phyloP scores from a whole-genome alignment of 257 asterid species.

The Fraxinus excelsior region DNA sequence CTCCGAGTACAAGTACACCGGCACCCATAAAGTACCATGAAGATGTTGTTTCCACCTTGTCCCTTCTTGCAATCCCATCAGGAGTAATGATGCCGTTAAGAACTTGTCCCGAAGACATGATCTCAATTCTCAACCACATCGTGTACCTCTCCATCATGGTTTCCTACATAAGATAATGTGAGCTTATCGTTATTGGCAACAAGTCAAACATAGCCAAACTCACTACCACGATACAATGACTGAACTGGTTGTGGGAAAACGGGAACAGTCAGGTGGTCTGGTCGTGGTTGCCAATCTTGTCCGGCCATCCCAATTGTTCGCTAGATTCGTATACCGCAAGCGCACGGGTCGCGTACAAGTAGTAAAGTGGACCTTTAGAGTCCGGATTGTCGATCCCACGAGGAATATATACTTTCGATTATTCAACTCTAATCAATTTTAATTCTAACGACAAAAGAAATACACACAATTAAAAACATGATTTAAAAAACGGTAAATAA shows the following conservation, averaged over 20 bases:
- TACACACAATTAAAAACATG: too few relatives aligned
- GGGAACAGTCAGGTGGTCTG: constrained; percentile 35
- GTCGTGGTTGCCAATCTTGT: constrained; percentile 55
- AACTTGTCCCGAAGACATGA: constrained; percentile 47
- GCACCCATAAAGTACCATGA: constrained; percentile 33
- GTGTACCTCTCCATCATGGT: constrained; percentile 58
- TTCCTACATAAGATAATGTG: constrained; percentile 46
- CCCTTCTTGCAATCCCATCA: not conserved
- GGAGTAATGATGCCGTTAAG: constrained; percentile 23
- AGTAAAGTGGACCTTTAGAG: too few relatives aligned
- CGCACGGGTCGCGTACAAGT: too few relatives aligned
- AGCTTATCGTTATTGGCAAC: constrained; percentile 48
- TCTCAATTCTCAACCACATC: constrained; percentile 53
- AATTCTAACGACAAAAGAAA: too few relatives aligned
- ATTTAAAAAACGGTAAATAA: too few relatives aligned
- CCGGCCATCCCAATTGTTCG: constrained; percentile 66
- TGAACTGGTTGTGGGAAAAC: constrained; percentile 48
- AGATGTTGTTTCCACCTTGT: constrained; percentile 10
- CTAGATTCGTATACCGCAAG: too few relatives aligned
- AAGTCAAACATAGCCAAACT: constrained; percentile 50
- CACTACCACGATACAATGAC: constrained; percentile 49
- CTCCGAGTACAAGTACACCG: constrained; percentile 39
- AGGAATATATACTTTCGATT: too few relatives aligned
- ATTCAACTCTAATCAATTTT: too few relatives aligned
- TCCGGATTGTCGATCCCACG: too few relatives aligned